Conservation (phyloP, 352 stramenopile genomes). For the Phytophthora boehmeriae region DNA sequence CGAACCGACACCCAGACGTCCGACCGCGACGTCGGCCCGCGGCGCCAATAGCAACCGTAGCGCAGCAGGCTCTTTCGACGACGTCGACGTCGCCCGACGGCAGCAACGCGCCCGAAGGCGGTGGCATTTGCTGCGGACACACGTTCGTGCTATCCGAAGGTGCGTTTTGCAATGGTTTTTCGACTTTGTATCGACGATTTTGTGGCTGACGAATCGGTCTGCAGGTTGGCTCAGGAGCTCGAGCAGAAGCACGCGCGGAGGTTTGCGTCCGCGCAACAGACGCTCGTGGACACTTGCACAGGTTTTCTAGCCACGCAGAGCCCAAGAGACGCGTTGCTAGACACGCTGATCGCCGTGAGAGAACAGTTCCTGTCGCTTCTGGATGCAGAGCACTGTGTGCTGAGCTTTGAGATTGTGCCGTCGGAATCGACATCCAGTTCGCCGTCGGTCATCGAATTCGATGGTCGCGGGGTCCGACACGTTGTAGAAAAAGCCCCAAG, state of each 20-base stretch:
- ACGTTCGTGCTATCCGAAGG: constrained; percentile 72
- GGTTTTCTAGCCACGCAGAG: not conserved
- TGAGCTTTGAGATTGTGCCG: constrained; percentile 51
- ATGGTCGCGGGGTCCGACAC: constrained; percentile 55
- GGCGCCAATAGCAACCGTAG: not conserved
- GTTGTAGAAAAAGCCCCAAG: constrained; percentile 35
- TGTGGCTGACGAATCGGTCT: not conserved
- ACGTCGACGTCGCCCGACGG: not conserved
- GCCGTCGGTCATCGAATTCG: constrained; percentile 59
- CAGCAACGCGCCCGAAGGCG: constrained; percentile 34
- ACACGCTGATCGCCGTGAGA: constrained; percentile 32
- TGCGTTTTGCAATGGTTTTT: constrained; percentile 25
- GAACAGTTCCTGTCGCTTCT: constrained; percentile 71
- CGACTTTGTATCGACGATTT: constrained; percentile 7
- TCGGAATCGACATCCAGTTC: not conserved
- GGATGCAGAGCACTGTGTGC: constrained; percentile 65
- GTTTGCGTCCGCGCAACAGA: constrained; percentile 56
- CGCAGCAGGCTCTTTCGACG: not conserved
- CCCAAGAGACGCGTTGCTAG: constrained; percentile 15
- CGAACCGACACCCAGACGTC: not conserved
- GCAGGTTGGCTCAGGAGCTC: constrained; percentile 58
- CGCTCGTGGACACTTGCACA: constrained; percentile 48
- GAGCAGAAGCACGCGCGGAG: constrained; percentile 48
- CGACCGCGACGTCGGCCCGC: not conserved
- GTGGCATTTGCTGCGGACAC: constrained; percentile 65